Conservation (phyloP, 73 alveolate genomes). For the Paramecium pentaurelia region DNA sequence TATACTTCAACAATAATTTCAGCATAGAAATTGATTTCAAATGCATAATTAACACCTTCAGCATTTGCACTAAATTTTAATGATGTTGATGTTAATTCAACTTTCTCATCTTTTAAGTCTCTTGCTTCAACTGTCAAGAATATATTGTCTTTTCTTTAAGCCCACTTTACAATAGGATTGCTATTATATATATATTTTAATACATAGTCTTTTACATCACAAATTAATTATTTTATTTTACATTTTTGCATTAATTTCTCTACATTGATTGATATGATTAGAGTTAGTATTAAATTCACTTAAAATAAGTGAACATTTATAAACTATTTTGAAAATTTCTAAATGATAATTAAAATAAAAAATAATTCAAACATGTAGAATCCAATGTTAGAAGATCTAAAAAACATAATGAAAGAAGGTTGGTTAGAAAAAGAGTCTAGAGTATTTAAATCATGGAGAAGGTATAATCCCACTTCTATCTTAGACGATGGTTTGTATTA, state of each 20-base stretch:
- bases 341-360: background rate
- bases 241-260: background rate
- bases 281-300: background rate
- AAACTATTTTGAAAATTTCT: background rate
- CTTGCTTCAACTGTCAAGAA: slow-evolving; percentile 86
- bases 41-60: slow-evolving; percentile 65
- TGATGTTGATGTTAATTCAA: slow-evolving; percentile 71
- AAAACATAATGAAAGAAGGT: slow-evolving; percentile 85
- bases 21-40: slow-evolving; percentile 65
- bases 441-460: slow-evolving; percentile 84
- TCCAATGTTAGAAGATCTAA: slow-evolving; percentile 48
- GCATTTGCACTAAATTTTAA: slow-evolving; percentile 67
- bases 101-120: slow-evolving; percentile 74
- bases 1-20: slow-evolving; percentile 68
- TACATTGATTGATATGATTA: background rate
- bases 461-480: slow-evolving; percentile 32
- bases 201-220: slow-evolving; percentile 46
- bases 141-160: slow-evolving; percentile 85
- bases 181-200: background rate
- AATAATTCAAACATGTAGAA: background rate
- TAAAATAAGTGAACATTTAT: background rate
- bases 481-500: slow-evolving; percentile 82
- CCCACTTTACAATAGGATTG: slow-evolving; percentile 90
- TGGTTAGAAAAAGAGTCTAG: slow-evolving; percentile 81
- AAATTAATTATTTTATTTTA: background rate